A percentile compares a stretch with the other conserved stretches of the same genome.
Evolutionary conservation across 208 protist species (phyloP).

Genomic region (Crithidia thermophila): DNA sequence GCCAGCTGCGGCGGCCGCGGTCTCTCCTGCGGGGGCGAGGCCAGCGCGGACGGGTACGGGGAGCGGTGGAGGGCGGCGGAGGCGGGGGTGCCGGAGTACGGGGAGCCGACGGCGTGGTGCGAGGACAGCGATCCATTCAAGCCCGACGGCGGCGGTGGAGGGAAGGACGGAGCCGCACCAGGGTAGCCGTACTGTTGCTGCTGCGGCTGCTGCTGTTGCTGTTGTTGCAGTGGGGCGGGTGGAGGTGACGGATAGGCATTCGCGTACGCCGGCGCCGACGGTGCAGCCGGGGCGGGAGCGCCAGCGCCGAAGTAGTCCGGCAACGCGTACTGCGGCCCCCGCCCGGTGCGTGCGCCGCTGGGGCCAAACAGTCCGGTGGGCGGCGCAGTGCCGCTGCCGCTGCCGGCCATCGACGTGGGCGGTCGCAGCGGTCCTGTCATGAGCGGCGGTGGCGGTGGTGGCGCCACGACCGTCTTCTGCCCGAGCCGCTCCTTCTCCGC

Average conservation of each 20-base stretch:
- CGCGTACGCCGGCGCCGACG: conserved; percentile 3
- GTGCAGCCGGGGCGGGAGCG: neutral
- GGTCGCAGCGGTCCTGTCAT: neutral
- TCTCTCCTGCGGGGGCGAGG: neutral
- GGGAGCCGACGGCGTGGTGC: neutral
- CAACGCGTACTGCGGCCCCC: conserved; percentile 63
- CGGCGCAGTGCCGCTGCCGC: neutral
- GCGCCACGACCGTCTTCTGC: conserved; percentile 39
- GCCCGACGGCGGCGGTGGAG: neutral
- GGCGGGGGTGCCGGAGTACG: conserved; percentile 1
- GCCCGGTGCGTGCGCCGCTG: conserved; percentile 8
- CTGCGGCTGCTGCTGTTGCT: neutral
- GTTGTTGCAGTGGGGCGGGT: neutral
- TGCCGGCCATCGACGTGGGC: neutral
- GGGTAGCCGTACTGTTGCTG: neutral
- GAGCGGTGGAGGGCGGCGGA: conserved; percentile 1
- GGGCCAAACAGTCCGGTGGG: conserved; percentile 13
- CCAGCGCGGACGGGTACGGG: neutral
- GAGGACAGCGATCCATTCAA: neutral
- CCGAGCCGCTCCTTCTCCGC: conserved; percentile 59
- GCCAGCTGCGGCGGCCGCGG: neutral
- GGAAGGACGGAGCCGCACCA: neutral
- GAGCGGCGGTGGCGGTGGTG: conserved; percentile 28
- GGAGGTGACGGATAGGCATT: neutral
- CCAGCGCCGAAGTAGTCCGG: conserved; percentile 64